A percentile compares a stretch with the other conserved stretches of the same genome.
Evolutionary conservation across 1,284 basidiomycete species (phyloP).

Genomic region (Cryptococcus hybrid): DNA sequence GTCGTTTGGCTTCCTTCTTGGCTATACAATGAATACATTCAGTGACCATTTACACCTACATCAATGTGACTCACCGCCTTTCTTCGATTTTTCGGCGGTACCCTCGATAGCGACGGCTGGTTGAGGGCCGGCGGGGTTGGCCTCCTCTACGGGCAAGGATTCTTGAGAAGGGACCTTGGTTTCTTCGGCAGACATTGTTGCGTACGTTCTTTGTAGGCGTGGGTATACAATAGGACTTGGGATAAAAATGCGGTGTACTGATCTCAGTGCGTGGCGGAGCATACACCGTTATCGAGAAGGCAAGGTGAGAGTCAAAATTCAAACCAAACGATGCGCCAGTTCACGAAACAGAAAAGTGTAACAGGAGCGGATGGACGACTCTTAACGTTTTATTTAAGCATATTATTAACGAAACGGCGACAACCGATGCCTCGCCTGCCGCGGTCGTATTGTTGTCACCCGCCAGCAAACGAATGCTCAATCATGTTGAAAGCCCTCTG

Average conservation of each 20-base stretch:
- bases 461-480: too few species aligned
- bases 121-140: constrained; percentile 17
- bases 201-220: too few species aligned
- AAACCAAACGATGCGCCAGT: background rate
- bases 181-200: constrained; percentile 9
- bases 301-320: background rate
- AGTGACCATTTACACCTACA: background rate
- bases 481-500: too few species aligned
- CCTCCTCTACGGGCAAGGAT: constrained; percentile 30
- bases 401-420: background rate
- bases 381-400: background rate
- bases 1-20: constrained; percentile 69
- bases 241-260: too few species aligned
- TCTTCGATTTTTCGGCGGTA: constrained; percentile 29
- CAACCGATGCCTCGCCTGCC: background rate
- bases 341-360: constrained; percentile 1
- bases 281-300: constrained; percentile 8
- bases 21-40: constrained; percentile 23
- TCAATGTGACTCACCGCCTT: constrained; percentile 31
- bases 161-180: constrained; percentile 13
- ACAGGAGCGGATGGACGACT: background rate
- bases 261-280: constrained; percentile 3
- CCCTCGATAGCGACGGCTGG: constrained; percentile 17
- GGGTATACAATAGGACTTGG: too few species aligned
- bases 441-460: too few species aligned